Base-by-base conservation (phyloP, 164 flowering plant genomes). In the Hamamelis virginiana region DNA sequence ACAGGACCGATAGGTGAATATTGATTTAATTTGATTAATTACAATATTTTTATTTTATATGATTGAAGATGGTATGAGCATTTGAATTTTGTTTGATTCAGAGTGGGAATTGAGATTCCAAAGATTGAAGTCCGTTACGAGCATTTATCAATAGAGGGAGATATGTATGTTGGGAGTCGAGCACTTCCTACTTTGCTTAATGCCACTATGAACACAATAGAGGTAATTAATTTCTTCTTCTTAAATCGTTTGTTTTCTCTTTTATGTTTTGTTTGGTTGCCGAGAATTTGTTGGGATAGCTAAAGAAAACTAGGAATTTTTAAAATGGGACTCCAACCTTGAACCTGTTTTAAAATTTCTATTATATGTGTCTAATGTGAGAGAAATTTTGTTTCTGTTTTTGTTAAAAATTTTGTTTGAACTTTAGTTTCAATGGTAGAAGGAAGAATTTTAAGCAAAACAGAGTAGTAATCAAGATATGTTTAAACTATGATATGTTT, bases 131-230 rank as follows among this genome's bases (percentile, higher is more conserved):
- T 71, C 6, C 12, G 74, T 26, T 71, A 25, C 60, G 53, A 71
- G 69, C 43, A 71, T 28, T 10, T 71, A 14, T 64, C 63, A 1
- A 46, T 71, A 25, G 74, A 71, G 55, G 74, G 74, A 47, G 74
- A 71, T n/a, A 69, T 25, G n/a, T 57, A 64, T 65, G 69, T 65
- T 55, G 74, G 74, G 27, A 71, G 56, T 47, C 45, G 74, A 47
- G 64, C 64, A 9, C 74, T 64, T 65, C 74, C 74, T 1, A 71
- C 64, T 46, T 56, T 71, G 21, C 69, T 71, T 38, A 71, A 71
- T 45, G 10, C 61, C 22, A 28, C 69, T 2, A 14, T 71, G 47
- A 71, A 71, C 16, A 27, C 69, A 3, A 14, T 64, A 26, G 74
- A 64, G 74, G 74, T 71, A 6, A 1, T 27, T 55, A n/a, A n/a